Evolutionary conservation across 371 early-diverging fungal species (phyloP), one percentile per base, ranked within the genome.

Genomic region (Zopfochytrium polystomum): DNA sequence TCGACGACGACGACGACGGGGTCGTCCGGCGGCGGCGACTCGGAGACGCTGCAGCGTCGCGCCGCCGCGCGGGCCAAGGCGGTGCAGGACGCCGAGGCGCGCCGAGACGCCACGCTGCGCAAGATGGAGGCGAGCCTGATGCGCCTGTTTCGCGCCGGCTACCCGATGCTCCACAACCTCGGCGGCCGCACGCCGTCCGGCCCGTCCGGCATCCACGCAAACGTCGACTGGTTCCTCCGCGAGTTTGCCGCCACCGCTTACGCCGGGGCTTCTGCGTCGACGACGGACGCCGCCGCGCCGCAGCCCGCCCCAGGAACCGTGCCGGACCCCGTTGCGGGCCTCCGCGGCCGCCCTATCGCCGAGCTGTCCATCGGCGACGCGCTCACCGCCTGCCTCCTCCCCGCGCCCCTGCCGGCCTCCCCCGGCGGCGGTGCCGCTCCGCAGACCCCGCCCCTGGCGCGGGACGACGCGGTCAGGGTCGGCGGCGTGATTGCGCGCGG

Each of bases 161-260:
- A 66, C 50, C 56, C 63, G n/a, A 53, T 63, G 27, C 23, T 66
- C 5, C 64, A 66, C 35, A 52, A 49, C 6, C 62, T 70, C 9
- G n/a, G 63, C 3, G 43, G 32, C 26, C 23, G 55, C 15, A 30
- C 20, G 33, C 46, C 50, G 26, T 32, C 49, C 11, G 66, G 66
- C 1, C 49, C 49, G 3, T 26, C 60, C 11, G 71, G 71, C 5
- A 32, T 70, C 33, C 66, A 63, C 27, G 63, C 58, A 30, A 30
- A 60, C 7, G 51, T 66, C n/a, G 58, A 66, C 29, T 64, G 64
- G 64, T 25, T 64, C 7, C 52, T 31, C 20, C 5, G 58, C 7
- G 58, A 64, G 59, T 49, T 60, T 35, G 60, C 38, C 38, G 38
- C 11, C 38, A 18, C 38, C 38, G 38, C 7, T 18, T 11, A 18